Base-by-base conservation (phyloP, 257 asterid species). In the Nicotiana obtusifolia region DNA sequence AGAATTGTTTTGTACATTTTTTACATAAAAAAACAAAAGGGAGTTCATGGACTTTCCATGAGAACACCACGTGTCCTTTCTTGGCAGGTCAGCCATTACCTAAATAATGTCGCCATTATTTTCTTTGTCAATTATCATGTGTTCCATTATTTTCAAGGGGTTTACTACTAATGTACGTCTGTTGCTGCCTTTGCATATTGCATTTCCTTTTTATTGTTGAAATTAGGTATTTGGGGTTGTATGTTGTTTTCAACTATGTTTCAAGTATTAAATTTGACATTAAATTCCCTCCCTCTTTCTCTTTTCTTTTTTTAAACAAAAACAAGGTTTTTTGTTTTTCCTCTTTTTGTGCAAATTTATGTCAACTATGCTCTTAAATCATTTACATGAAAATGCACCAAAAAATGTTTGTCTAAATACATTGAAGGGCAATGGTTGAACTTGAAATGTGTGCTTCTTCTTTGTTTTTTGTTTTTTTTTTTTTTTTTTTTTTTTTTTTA, bases 1-100 rank as follows among this genome's bases (percentile, higher is more conserved):
- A 84, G 77, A 44, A 17, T 67, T 47, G 64, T 57, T 69, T 44
- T 80, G 76, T 28, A 56, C 82, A 41, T 41, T 41, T 69, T 54
- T 20, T 20, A 62, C 83, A 61, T 35, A 81, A 57, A 26, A 73
- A 66, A 83, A 76, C 24, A 64, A 5, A 13, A 19, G 28, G n/a
- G 26, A 60, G 75, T 37, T 78, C 89, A 84, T 82, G 87, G 87
- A 86, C 88, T 90, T 89, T 88, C 77, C 86, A 84, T 84, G 89
- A 83, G 86, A 84, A 76, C 41, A 62, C 85, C 90, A 93, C 95
- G 97, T 90, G 95, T 88, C 93, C 89, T 68, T 86, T 79, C 66
- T 71, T 87, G 78, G 84, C 86, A 84, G 84, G 57, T 47, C 73
- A 30, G 81, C 80, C 79, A 22, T 31, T 52, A 20, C 84, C 62